Evolutionary conservation across 2,329 filamentous ascomycete species (phyloP).

Genomic region (Ascochyta clinopodiicola): DNA sequence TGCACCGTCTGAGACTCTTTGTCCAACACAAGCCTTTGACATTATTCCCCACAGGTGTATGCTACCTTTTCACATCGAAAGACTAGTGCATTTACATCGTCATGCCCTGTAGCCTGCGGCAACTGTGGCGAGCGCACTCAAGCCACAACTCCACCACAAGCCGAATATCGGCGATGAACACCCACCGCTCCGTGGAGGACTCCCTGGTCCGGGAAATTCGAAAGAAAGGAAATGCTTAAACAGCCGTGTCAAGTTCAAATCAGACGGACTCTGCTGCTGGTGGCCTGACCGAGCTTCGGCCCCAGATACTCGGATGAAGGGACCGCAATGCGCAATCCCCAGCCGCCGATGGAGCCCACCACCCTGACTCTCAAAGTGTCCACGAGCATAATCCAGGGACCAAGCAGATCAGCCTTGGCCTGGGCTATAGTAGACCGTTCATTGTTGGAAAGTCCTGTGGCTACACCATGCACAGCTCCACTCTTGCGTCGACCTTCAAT

Average conservation of each 20-base stretch:
- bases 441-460: not conserved
- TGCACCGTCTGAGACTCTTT: conserved; percentile 1
- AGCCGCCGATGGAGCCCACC: conserved; percentile 4
- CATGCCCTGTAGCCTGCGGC: conserved; percentile 8
- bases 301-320: conserved; percentile 10
- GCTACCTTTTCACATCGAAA: conserved; percentile 2
- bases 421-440: conserved; percentile 2
- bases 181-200: not conserved
- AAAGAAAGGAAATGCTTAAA: not conserved
- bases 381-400: conserved; percentile 2
- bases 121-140: conserved; percentile 16
- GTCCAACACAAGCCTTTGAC: not conserved
- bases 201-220: not conserved
- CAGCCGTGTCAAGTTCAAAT: not conserved
- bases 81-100: conserved; percentile 4
- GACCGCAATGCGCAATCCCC: conserved; percentile 2
- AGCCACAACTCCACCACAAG: conserved; percentile 6
- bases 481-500: not conserved
- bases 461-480: not conserved
- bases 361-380: not conserved
- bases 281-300: conserved; percentile 3
- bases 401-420: not conserved
- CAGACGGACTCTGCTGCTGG: not conserved
- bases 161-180: conserved; percentile 14
- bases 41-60: not conserved